Base-by-base conservation (phyloP, 2,329 filamentous ascomycete species). In the Verticillium nonalfalfae region DNA sequence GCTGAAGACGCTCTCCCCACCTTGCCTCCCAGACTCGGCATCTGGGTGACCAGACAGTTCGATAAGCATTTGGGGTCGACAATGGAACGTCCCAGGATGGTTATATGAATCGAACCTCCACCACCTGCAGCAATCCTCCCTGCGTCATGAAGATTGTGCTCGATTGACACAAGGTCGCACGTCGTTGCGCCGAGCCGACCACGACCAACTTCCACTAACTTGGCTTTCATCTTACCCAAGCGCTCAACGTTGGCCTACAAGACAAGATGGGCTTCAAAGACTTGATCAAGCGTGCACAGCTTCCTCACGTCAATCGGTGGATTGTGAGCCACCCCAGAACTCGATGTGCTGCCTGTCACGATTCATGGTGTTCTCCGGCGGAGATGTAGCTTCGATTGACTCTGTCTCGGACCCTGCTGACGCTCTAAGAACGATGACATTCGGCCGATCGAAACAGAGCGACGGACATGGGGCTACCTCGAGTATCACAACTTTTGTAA, bases 371-470 rank as follows among this genome's bases (percentile, higher is more conserved):
- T 21, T 60, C 34, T 5, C 31, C 36, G 45, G 3, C 9, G 13
- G 18, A 11, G 4, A 34, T n/a, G 13, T 7, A 10, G 13, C 35
- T 54, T 35, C 34, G 11, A 21, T 21, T 50, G n/a, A 10, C 15
- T 18, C 21, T 40, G 40, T 1, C 35, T 21, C 7, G 40, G n/a
- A 50, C 21, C 18, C n/a, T 21, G 59, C 59, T 61, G 59, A 66
- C 56, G 3, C 14, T 18, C 7, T 38, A 50, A 76, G 74, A 83
- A 83, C 66, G 75, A 82, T 64, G 80, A 83, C 66, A 79, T 82
- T 61, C 77, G 79, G 2, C 81, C 80, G 10, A 75, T 80, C 34
- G 78, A 79, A 62, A 67, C 72, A 1, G 73, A 66, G 54, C 71
- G 77, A 54, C 71, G 77, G 15, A 80, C 76, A 5, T 81, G 77